Percentiles rank a stretch among this genome's conserved stretches.
Conservation (phyloP, 495 filamentous ascomycete genomes). For the Aspergillus taichungensis region DNA sequence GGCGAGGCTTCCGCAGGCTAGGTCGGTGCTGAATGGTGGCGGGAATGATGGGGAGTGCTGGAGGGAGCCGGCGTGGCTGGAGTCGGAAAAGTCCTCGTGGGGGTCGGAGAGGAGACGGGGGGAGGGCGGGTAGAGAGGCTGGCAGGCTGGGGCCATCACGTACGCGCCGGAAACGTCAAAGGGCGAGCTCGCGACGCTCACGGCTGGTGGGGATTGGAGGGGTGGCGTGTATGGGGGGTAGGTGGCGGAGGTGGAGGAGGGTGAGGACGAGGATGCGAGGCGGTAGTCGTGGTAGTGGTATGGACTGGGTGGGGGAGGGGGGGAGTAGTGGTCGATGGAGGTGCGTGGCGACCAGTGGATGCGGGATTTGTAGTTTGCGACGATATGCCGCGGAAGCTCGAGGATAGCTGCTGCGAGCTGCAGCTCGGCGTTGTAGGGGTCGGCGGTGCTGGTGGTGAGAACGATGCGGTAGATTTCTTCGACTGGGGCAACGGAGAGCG, state of each 20-base stretch:
- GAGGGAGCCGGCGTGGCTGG: constrained; percentile 19
- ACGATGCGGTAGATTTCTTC: constrained; percentile 64
- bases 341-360: constrained; percentile 32
- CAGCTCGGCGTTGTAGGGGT: constrained; percentile 28
- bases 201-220: constrained; percentile 32
- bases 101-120: constrained; percentile 29
- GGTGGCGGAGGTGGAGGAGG: constrained; percentile 30
- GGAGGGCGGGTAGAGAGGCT: constrained; percentile 29
- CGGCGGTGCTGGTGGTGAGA: constrained; percentile 21
- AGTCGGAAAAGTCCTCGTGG: constrained; percentile 24
- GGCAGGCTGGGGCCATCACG: constrained; percentile 22
- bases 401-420: constrained; percentile 28
- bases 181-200: constrained; percentile 29
- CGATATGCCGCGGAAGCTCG: constrained; percentile 31
- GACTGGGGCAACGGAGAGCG: constrained; percentile 63
- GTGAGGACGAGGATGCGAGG: constrained; percentile 28
- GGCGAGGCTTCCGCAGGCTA: constrained; percentile 20
- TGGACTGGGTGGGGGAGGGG: constrained; percentile 27
- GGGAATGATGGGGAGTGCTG: constrained; percentile 26
- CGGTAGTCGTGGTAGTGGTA: constrained; percentile 30
- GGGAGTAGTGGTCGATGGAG: constrained; percentile 31
- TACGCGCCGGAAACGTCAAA: constrained; percentile 27
- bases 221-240: constrained; percentile 36
- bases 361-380: constrained; percentile 27
- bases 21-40: constrained; percentile 24